Conservation (phyloP, 2,329 filamentous ascomycete genomes). For the Microsporum audouinii region DNA sequence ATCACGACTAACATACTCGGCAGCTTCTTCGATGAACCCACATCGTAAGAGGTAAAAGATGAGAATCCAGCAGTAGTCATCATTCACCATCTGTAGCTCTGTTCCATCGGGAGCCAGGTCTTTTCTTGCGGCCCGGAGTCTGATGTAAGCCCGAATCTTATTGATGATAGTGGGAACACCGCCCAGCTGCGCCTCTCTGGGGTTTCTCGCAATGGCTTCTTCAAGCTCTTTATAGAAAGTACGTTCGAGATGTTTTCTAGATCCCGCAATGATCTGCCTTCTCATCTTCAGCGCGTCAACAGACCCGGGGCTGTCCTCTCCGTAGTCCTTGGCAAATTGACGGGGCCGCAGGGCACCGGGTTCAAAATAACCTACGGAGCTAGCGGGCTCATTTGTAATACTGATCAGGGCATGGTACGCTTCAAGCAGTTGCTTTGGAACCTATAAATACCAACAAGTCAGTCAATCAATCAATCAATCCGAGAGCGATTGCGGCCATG, state of each 20-base stretch:
- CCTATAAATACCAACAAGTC: slow-evolving; percentile 32
- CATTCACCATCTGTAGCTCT: slow-evolving; percentile 65
- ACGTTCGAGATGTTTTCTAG: slow-evolving; percentile 67
- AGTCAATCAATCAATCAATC: slow-evolving; percentile 10
- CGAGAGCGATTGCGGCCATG: background rate
- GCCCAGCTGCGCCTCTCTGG: slow-evolving; percentile 77
- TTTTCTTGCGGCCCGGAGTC: slow-evolving; percentile 65
- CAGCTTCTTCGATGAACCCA: slow-evolving; percentile 73
- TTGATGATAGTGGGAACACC: slow-evolving; percentile 78
- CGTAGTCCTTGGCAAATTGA: slow-evolving; percentile 62
- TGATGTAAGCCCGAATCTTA: slow-evolving; percentile 86
- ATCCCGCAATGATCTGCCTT: slow-evolving; percentile 68
- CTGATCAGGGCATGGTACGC: slow-evolving; percentile 71
- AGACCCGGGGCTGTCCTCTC: slow-evolving; percentile 61
- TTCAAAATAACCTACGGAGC: slow-evolving; percentile 47
- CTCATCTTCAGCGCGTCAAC: slow-evolving; percentile 54
- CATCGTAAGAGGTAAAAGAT: slow-evolving; percentile 84
- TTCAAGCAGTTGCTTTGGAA: slow-evolving; percentile 63
- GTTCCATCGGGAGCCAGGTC: slow-evolving; percentile 73
- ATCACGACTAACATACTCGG: slow-evolving; percentile 71
- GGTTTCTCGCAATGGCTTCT: slow-evolving; percentile 65
- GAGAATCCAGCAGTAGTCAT: slow-evolving; percentile 85
- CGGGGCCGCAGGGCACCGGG: slow-evolving; percentile 61
- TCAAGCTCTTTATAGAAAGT: slow-evolving; percentile 72
- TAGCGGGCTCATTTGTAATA: slow-evolving; percentile 62